Conservation (phyloP, 768 basidiomycete species). For the Gautieria morchelliformis region DNA sequence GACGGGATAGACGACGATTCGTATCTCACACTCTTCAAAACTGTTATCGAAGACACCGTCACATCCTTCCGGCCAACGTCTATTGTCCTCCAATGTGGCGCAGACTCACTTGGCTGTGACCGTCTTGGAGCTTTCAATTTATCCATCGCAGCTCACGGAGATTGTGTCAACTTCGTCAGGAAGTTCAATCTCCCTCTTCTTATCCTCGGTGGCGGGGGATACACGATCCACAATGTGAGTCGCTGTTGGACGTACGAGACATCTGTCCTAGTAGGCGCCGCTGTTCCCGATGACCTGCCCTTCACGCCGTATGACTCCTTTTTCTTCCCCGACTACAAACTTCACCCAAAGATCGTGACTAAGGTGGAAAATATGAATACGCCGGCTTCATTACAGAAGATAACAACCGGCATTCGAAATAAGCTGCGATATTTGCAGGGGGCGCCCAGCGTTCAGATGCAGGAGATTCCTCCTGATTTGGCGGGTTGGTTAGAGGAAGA, state of each 20-base stretch:
- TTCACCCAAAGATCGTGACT: slow-evolving; percentile 87
- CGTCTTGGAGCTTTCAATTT: slow-evolving; percentile 95
- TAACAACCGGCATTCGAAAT: slow-evolving; percentile 75
- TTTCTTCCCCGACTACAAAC: slow-evolving; percentile 86
- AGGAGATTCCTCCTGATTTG: slow-evolving; percentile 90
- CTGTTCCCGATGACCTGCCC: slow-evolving; percentile 81
- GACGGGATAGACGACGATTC: slow-evolving; percentile 98
- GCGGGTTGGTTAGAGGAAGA: slow-evolving; percentile 69
- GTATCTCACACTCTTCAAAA: slow-evolving; percentile 92
- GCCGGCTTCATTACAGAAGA: slow-evolving; percentile 70
- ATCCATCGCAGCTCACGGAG: slow-evolving; percentile 94
- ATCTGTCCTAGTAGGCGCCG: slow-evolving; percentile 75
- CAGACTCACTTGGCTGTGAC: slow-evolving; percentile 92
- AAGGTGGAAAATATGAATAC: slow-evolving; percentile 93
- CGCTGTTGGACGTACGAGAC: slow-evolving; percentile 99
- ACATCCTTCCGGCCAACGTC: slow-evolving; percentile 77
- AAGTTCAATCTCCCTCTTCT: slow-evolving; percentile 85
- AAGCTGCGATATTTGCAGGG: slow-evolving; percentile 89
- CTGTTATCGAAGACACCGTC: slow-evolving; percentile 91
- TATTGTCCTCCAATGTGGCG: slow-evolving; percentile 95
- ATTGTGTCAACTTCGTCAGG: slow-evolving; percentile 95
- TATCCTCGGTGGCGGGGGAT: slow-evolving; percentile 91
- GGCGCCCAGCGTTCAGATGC: slow-evolving; percentile 94
- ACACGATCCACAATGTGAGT: slow-evolving; percentile 93
- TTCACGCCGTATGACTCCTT: slow-evolving; percentile 85